Conservation (phyloP, 139 green algal genomes). For the Pleodorina starrii region DNA sequence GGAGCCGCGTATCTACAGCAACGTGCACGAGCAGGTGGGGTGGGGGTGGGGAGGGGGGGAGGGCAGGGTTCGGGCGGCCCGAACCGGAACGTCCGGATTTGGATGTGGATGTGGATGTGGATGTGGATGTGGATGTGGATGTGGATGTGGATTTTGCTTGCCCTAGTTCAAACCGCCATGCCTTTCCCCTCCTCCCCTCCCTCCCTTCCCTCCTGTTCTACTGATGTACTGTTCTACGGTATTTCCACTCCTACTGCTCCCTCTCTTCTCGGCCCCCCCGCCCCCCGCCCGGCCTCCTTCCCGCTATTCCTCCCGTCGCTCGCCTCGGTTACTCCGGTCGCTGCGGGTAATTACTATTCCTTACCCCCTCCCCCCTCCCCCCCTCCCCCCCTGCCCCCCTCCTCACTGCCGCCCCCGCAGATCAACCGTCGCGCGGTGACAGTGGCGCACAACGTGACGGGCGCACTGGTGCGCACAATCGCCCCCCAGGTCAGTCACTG, state of each 20-base stretch:
- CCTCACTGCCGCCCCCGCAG: not conserved
- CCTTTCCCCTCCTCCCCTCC: not conserved
- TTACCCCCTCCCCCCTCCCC: not conserved
- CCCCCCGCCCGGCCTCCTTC: too few species aligned
- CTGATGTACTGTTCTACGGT: too few species aligned
- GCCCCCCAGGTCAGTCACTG: constrained; percentile 32
- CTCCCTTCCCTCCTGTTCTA: not conserved
- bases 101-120: too few species aligned
- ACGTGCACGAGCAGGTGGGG: constrained; percentile 39
- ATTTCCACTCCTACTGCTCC: too few species aligned
- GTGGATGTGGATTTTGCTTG: not conserved
- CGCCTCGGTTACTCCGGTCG: too few species aligned
- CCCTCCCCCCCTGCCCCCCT: not conserved
- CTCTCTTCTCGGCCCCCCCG: too few species aligned
- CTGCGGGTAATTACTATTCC: too few species aligned
- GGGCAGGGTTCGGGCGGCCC: too few species aligned
- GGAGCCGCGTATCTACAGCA: constrained; percentile 40
- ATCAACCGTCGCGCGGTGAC: not conserved
- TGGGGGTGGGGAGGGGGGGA: not conserved
- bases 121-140: not conserved
- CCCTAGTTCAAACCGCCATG: not conserved
- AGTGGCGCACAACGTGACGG: constrained; percentile 22
- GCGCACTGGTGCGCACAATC: not conserved
- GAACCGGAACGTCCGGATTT: too few species aligned
- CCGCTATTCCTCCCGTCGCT: too few species aligned